Evolutionary conservation across 176 grass and related monocot genomes (phyloP).

Genomic region (Aegilops tauschii): DNA sequence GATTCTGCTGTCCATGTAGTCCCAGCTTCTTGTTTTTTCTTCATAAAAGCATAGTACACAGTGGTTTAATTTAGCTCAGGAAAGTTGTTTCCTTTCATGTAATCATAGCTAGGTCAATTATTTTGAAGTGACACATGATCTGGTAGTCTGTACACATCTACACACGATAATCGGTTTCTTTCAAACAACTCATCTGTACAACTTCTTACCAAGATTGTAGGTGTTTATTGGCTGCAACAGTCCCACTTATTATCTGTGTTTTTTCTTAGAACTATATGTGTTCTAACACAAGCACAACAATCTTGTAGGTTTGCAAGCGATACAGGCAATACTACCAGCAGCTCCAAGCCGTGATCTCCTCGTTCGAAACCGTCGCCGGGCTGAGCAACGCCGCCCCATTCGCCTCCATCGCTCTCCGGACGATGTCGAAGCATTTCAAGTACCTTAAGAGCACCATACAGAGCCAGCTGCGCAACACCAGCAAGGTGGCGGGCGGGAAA

Average conservation of each 20-base stretch:
- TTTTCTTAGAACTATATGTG: not conserved
- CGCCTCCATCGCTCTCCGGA: constrained; percentile 59
- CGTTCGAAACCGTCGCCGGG: constrained; percentile 71
- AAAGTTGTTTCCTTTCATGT: not conserved
- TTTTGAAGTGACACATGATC: constrained; percentile 31
- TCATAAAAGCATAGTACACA: not conserved
- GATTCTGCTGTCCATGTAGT: constrained; percentile 31
- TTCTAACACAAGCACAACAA: not conserved
- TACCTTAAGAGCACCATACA: constrained; percentile 64
- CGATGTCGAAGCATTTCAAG: constrained; percentile 88
- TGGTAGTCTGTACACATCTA: not conserved
- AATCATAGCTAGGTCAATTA: constrained; percentile 24
- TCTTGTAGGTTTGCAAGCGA: constrained; percentile 70
- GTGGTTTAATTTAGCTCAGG: not conserved
- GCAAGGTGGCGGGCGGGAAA: constrained; percentile 35
- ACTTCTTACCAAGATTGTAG: not conserved
- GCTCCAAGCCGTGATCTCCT: constrained; percentile 65
- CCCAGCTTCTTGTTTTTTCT: not conserved
- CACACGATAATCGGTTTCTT: not conserved
- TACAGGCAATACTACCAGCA: constrained; percentile 92
- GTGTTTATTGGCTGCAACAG: not conserved
- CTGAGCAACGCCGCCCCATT: constrained; percentile 74
- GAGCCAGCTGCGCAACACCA: constrained; percentile 57
- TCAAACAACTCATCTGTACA: not conserved
- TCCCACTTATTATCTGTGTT: not conserved